phyloP scores from a whole-genome alignment of 2,329 filamentous ascomycete species.

The Cladobotryum mycophilum region DNA sequence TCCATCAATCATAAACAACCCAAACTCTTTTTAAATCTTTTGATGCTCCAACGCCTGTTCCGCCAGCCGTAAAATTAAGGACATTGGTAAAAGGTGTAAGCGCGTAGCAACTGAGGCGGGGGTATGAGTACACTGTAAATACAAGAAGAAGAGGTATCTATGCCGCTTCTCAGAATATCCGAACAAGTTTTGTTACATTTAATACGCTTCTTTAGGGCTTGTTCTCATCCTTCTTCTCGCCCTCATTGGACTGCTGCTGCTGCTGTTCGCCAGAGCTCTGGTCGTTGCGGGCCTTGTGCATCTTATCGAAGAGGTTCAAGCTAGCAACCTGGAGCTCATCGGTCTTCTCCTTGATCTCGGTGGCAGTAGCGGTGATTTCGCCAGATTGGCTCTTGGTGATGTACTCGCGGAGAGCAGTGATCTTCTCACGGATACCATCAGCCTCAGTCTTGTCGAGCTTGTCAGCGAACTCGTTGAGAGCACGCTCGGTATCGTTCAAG shows the following conservation, averaged over 20 bases:
- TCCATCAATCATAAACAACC: constrained; percentile 41
- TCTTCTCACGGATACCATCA: constrained; percentile 91
- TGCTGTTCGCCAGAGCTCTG: constrained; percentile 43
- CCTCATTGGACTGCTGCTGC: constrained; percentile 52
- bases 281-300: constrained; percentile 88
- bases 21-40: constrained; percentile 37
- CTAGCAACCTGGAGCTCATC: constrained; percentile 95
- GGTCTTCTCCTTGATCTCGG: constrained; percentile 97
- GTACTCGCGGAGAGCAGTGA: constrained; percentile 75
- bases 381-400: constrained; percentile 92
- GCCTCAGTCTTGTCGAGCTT: constrained; percentile 95
- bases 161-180: constrained; percentile 29
- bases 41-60: constrained; percentile 48
- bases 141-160: constrained; percentile 30
- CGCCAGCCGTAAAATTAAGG: constrained; percentile 41
- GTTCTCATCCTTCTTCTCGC: constrained; percentile 71
- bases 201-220: constrained; percentile 48
- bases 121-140: constrained; percentile 50
- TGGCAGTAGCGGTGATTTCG: constrained; percentile 77
- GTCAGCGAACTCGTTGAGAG: constrained; percentile 92
- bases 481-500: constrained; percentile 96
- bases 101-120: constrained; percentile 29
- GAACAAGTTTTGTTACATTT: constrained; percentile 19
- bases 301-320: constrained; percentile 98
- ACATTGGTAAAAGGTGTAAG: constrained; percentile 39